Evolutionary conservation across 805 yeast species (phyloP).

Genomic region (Saccharomycopsis sp.): DNA sequence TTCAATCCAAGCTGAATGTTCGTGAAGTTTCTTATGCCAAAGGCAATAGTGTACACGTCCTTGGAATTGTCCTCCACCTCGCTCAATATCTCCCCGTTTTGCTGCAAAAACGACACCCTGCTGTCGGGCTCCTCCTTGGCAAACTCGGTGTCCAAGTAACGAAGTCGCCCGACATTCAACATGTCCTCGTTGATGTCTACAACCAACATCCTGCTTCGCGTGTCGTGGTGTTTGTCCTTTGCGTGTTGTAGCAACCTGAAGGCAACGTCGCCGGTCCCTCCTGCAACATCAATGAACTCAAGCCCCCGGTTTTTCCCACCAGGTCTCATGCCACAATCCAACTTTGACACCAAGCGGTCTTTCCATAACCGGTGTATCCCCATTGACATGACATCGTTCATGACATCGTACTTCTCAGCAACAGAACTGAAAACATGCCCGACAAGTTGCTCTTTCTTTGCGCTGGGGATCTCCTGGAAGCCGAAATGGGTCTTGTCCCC

Average conservation of each 20-base stretch:
- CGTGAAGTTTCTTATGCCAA: constrained; percentile 96
- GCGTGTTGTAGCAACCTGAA: constrained; percentile 93
- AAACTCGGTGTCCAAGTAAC: constrained; percentile 56
- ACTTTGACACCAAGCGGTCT: constrained; percentile 72
- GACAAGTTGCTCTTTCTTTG: constrained; percentile 74
- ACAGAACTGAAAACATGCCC: constrained; percentile 89
- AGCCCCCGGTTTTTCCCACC: constrained; percentile 67
- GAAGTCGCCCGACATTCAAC: constrained; percentile 83
- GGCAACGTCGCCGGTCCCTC: constrained; percentile 98
- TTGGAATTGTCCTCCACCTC: constrained; percentile 77
- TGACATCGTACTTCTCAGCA: constrained; percentile 86
- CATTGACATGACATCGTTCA: constrained; percentile 97
- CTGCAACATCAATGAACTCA: constrained; percentile 91
- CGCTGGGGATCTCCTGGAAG: constrained; percentile 67
- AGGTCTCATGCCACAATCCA: constrained; percentile 91
- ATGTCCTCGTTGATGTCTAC: constrained; percentile 95
- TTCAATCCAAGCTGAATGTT: constrained; percentile 86
- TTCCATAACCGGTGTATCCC: constrained; percentile 97
- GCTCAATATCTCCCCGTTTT: constrained; percentile 87
- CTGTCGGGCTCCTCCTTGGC: constrained; percentile 34
- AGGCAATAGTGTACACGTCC: constrained; percentile 93
- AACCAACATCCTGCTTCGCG: constrained; percentile 70
- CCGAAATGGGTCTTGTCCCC: constrained; percentile 89
- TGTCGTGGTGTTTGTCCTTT: constrained; percentile 64
- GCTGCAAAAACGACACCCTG: constrained; percentile 74